Evolutionary conservation across 805 yeast genomes (phyloP).

Genomic region (Wickerhamiella qilinensis): DNA sequence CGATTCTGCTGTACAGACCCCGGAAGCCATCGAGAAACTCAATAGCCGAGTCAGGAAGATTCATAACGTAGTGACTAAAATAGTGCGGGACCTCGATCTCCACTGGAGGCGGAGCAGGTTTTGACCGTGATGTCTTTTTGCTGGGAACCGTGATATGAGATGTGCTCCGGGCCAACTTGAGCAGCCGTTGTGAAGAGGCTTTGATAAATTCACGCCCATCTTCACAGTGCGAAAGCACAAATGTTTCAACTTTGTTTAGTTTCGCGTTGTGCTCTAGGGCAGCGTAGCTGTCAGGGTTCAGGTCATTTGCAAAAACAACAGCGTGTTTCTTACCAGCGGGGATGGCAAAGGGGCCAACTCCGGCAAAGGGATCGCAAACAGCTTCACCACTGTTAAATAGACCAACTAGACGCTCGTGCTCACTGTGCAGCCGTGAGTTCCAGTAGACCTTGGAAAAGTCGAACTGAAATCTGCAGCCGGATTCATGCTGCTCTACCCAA

Average conservation of each 20-base stretch:
- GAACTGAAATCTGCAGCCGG: conserved; percentile 70
- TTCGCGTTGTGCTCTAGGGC: conserved; percentile 50
- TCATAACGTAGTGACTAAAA: conserved; percentile 75
- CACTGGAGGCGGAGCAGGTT: conserved; percentile 4
- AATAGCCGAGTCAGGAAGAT: conserved; percentile 84
- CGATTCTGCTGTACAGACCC: conserved; percentile 43
- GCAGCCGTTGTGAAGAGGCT: conserved; percentile 36
- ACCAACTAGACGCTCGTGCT: conserved; percentile 66
- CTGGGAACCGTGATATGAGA: conserved; percentile 24
- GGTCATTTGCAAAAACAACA: conserved; percentile 77
- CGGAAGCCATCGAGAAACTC: conserved; percentile 62
- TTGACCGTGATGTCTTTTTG: conserved; percentile 2
- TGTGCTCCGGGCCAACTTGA: conserved; percentile 29
- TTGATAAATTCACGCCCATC: conserved; percentile 77
- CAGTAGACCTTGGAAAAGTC: conserved; percentile 92
- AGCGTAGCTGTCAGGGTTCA: conserved; percentile 73
- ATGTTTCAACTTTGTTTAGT: conserved; percentile 42
- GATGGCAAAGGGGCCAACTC: conserved; percentile 95
- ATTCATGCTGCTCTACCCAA: conserved; percentile 71
- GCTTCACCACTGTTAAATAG: conserved; percentile 49
- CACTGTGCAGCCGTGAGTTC: conserved; percentile 91
- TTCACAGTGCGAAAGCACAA: conserved; percentile 47
- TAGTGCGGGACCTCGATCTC: conserved; percentile 30
- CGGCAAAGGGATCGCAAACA: conserved; percentile 92
- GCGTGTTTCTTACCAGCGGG: conserved; percentile 83